Conservation (phyloP, 2,329 filamentous ascomycete species). For the Pyrenochaeta sp. region DNA sequence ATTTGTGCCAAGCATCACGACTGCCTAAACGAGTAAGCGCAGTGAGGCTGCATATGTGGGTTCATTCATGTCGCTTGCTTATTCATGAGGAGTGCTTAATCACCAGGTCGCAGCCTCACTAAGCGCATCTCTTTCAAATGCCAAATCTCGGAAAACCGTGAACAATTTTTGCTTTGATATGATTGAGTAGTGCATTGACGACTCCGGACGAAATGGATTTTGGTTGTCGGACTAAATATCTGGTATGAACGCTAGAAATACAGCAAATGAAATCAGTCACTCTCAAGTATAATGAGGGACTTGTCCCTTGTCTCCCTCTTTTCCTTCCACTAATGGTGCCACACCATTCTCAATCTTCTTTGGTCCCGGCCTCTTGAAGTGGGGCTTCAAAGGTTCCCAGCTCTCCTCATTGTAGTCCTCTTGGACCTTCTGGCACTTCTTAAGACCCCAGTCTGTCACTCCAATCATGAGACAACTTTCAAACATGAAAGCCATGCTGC, state of each 20-base stretch:
- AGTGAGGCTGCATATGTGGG: not conserved
- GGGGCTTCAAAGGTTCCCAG: constrained; percentile 67
- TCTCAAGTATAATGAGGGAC: constrained; percentile 34
- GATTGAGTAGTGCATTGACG: too few species aligned
- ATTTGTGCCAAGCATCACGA: not conserved
- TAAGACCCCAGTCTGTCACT: constrained; percentile 75
- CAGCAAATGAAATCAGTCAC: constrained; percentile 6
- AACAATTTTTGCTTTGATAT: too few species aligned
- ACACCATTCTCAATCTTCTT: constrained; percentile 38
- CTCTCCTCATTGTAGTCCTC: constrained; percentile 80
- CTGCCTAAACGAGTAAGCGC: not conserved
- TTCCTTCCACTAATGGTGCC: constrained; percentile 18
- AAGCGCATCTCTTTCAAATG: too few species aligned
- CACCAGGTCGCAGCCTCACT: too few species aligned
- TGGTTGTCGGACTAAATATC: too few species aligned
- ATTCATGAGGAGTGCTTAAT: not conserved
- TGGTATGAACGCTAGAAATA: constrained; percentile 7
- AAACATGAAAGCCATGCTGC: constrained; percentile 74
- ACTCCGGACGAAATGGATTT: too few species aligned
- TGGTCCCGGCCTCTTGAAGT: constrained; percentile 47
- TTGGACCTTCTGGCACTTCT: constrained; percentile 74
- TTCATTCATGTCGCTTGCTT: not conserved
- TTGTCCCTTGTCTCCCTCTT: constrained; percentile 29
- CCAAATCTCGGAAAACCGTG: too few species aligned
- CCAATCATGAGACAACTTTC: constrained; percentile 73